phyloP scores from a whole-genome alignment of 768 basidiomycete species.

The Podaxis sp. region DNA sequence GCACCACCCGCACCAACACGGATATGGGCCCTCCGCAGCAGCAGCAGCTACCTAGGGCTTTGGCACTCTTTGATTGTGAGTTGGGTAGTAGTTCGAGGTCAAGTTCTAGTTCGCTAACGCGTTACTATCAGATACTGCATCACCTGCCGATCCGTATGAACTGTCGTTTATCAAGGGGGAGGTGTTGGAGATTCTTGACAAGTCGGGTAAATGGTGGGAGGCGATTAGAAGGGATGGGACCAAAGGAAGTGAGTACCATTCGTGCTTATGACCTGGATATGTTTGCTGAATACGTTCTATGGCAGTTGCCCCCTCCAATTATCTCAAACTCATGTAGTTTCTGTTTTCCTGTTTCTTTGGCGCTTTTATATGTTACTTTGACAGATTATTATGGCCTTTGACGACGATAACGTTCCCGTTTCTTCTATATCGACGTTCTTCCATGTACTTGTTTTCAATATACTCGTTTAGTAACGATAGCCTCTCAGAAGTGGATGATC shows the following conservation, averaged over 20 bases:
- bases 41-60: not conserved
- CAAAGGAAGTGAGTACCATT: conserved; percentile 57
- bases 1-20: not conserved
- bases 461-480: no score
- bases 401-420: not conserved
- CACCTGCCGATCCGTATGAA: conserved; percentile 80
- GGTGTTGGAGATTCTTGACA: conserved; percentile 77
- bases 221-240: conserved; percentile 64
- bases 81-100: not conserved
- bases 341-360: not conserved
- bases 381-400: not conserved
- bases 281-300: not conserved
- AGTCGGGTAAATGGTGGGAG: conserved; percentile 85
- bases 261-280: conserved; percentile 6
- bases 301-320: conserved; percentile 42
- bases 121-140: conserved; percentile 60
- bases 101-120: not conserved
- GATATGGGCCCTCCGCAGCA: not conserved
- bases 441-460: no score
- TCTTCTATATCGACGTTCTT: no score
- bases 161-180: conserved; percentile 86
- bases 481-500: no score
- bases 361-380: not conserved
- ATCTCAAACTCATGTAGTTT: conserved; percentile 22
- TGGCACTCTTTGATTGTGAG: conserved; percentile 11